These are phyloP conservation scores for Dalechampia spathulata DNA, from an alignment of 441 rosid genomes.

Conservation along the genomic window DNA sequence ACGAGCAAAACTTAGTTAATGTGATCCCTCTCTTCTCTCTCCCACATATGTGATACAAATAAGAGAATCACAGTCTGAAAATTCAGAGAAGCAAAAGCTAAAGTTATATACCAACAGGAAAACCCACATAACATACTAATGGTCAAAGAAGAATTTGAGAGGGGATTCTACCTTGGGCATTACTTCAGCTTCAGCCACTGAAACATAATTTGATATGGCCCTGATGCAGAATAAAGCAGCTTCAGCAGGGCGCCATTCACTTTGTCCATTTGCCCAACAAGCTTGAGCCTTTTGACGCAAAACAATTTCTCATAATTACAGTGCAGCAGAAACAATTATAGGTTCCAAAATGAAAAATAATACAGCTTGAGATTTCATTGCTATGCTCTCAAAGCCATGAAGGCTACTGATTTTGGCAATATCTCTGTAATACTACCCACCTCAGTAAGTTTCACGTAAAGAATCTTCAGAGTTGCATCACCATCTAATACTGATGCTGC, in stretches of 20 bases:
- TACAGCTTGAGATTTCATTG: not conserved
- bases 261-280: slow-evolving; percentile 59
- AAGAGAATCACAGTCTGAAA: not conserved
- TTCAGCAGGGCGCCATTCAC: slow-evolving; percentile 94
- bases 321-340: not conserved
- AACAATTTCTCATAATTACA: slow-evolving; percentile 4
- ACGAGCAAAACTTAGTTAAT: not conserved
- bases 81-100: not conserved
- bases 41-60: not conserved
- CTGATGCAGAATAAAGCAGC: slow-evolving; percentile 96
- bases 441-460: slow-evolving; percentile 84
- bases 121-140: not conserved
- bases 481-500: slow-evolving; percentile 96
- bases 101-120: not conserved
- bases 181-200: slow-evolving; percentile 71
- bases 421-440: slow-evolving; percentile 30
- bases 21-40: not conserved
- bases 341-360: not conserved
- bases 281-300: slow-evolving; percentile 33
- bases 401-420: not conserved
- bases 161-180: slow-evolving; percentile 72
- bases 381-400: not conserved
- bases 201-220: slow-evolving; percentile 85
- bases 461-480: slow-evolving; percentile 80
- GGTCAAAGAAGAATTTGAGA: slow-evolving; percentile 4